phyloP scores from a whole-genome alignment of 2,329 filamentous ascomycete species.

The Colletotrichum sp. region DNA sequence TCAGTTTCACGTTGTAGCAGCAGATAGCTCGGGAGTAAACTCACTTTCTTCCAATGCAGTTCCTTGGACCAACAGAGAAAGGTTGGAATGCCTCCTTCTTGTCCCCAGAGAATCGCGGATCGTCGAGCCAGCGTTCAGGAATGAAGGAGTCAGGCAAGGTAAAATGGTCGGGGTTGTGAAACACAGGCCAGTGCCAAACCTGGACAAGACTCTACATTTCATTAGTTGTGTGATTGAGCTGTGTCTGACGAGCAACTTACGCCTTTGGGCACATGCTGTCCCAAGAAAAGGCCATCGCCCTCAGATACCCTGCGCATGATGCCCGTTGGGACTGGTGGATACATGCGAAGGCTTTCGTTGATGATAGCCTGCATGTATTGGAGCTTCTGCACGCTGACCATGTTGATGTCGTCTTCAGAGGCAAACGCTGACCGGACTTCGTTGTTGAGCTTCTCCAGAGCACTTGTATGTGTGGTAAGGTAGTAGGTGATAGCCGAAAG shows the following conservation, averaged over 20 bases:
- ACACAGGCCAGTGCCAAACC: constrained; percentile 30
- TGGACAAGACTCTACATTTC: constrained; percentile 12
- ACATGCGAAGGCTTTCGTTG: constrained; percentile 43
- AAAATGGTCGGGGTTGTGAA: constrained; percentile 35
- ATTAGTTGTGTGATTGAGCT: neutral
- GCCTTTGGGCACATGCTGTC: constrained; percentile 33
- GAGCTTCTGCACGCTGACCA: constrained; percentile 29
- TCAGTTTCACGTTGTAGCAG: neutral
- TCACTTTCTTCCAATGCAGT: constrained; percentile 56
- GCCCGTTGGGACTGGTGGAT: constrained; percentile 27
- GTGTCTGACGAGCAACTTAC: constrained; percentile 23
- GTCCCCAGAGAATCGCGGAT: constrained; percentile 33
- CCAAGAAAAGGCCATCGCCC: constrained; percentile 34
- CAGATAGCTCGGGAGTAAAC: constrained; percentile 32
- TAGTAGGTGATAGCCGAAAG: constrained; percentile 3
- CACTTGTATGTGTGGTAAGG: neutral
- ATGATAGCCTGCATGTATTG: constrained; percentile 39
- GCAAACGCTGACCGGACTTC: constrained; percentile 40
- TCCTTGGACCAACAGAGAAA: constrained; percentile 52
- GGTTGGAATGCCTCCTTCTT: constrained; percentile 48
- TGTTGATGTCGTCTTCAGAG: constrained; percentile 34
- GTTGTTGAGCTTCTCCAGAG: constrained; percentile 26
- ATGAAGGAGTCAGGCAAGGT: constrained; percentile 35
- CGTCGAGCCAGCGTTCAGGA: constrained; percentile 50
- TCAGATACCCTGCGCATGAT: neutral